Percentiles rank a stretch among this genome's conserved stretches.
These are phyloP conservation scores for Exophiala calicioides DNA, from an alignment of 2,329 filamentous ascomycete genomes.

Conservation along the genomic window DNA sequence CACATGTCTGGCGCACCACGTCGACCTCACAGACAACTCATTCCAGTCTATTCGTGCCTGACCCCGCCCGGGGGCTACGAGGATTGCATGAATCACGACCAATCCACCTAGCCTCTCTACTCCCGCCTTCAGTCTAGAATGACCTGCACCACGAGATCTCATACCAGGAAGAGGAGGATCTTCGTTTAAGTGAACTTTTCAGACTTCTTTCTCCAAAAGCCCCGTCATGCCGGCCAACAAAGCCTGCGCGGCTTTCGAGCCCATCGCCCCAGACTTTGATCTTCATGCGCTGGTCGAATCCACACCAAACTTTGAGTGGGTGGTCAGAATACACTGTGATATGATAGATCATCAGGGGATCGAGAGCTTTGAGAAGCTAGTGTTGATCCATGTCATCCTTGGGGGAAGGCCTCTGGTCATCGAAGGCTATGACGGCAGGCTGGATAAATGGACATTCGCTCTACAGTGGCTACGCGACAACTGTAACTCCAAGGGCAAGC, in stretches of 20 bases:
- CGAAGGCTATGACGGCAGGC: constrained; percentile 76
- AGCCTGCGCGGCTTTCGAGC: constrained; percentile 86
- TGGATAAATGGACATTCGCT: constrained; percentile 78
- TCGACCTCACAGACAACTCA: too few species aligned
- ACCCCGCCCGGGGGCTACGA: too few species aligned
- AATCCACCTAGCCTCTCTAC: too few species aligned
- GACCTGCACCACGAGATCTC: neutral
- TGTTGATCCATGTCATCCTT: constrained; percentile 78
- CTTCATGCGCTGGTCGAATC: constrained; percentile 72
- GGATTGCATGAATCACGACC: too few species aligned
- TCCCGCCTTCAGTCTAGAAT: too few species aligned
- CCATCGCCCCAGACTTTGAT: constrained; percentile 83
- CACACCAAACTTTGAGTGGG: constrained; percentile 84
- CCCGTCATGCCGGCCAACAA: constrained; percentile 72
- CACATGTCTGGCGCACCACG: too few species aligned
- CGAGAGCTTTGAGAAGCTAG: constrained; percentile 80
- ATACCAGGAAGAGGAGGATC: constrained; percentile 9
- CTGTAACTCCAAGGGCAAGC: constrained; percentile 74
- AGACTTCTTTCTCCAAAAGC: neutral
- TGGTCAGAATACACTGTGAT: constrained; percentile 73
- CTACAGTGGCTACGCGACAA: constrained; percentile 76
- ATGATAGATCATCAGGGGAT: constrained; percentile 76
- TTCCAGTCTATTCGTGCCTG: too few species aligned
- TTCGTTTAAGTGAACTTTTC: neutral
- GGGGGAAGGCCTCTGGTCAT: constrained; percentile 88